Percentiles rank a stretch among this genome's conserved stretches.
Conservation (phyloP, 2,329 filamentous ascomycete species). For the Phyllosticta capitalensis region DNA sequence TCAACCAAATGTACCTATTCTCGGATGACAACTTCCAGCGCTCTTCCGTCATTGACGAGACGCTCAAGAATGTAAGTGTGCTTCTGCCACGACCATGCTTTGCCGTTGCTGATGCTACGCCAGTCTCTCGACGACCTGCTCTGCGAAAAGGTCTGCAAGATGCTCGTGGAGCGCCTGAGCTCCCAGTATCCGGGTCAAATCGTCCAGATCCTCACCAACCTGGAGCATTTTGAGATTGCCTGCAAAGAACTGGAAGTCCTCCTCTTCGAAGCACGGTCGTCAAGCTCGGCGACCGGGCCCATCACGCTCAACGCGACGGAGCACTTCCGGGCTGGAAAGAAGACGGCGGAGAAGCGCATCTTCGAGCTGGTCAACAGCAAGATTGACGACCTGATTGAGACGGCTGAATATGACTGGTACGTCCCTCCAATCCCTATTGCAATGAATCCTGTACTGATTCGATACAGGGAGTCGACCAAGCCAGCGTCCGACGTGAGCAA, state of each 20-base stretch:
- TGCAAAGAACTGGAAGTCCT: conserved; percentile 83
- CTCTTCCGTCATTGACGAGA: conserved; percentile 81
- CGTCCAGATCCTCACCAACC: conserved; percentile 93
- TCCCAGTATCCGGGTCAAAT: conserved; percentile 96
- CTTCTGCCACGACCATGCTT: not conserved
- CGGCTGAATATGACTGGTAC: conserved; percentile 91
- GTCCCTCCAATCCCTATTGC: conserved; percentile 12
- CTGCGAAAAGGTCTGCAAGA: conserved; percentile 75
- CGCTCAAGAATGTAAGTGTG: conserved; percentile 58
- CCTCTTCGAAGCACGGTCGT: conserved; percentile 74
- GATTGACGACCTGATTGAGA: conserved; percentile 94
- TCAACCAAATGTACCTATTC: conserved; percentile 98
- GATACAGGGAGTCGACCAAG: conserved; percentile 11
- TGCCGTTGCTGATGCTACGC: not conserved
- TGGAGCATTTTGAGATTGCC: conserved; percentile 92
- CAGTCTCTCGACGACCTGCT: conserved; percentile 87
- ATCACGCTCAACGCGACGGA: conserved; percentile 75
- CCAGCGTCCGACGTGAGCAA: conserved; percentile 67
- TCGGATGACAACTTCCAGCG: conserved; percentile 93
- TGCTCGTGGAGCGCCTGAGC: conserved; percentile 74
- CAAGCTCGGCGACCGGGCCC: conserved; percentile 68
- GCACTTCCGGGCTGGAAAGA: conserved; percentile 81
- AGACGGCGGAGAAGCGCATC: conserved; percentile 92
- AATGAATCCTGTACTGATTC: not conserved
- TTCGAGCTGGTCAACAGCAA: conserved; percentile 98